phyloP scores from a whole-genome alignment of 2,329 filamentous ascomycete genomes.

The Beauveria sp. region DNA sequence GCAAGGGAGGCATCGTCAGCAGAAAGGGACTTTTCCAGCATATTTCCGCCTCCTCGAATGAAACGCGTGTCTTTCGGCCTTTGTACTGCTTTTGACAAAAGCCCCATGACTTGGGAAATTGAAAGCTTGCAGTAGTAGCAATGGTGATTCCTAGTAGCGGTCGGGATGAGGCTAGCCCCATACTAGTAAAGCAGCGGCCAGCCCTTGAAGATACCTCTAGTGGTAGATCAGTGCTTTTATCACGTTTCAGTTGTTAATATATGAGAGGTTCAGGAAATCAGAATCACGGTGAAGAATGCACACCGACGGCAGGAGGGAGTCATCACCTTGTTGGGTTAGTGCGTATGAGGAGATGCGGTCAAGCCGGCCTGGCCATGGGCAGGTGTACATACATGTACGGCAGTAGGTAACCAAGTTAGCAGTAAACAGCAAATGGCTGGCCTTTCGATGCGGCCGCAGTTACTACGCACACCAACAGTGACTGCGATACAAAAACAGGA shows the following conservation, averaged over 20 bases:
- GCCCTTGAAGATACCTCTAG: not conserved
- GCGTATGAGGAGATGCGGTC: slow-evolving; percentile 7
- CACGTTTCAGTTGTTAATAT: not conserved
- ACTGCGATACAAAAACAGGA: not conserved
- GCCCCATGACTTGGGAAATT: not conserved
- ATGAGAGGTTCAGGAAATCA: not conserved
- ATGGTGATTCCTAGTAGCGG: not conserved
- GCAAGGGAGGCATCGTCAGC: not conserved
- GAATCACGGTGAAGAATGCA: not conserved
- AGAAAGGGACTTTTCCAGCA: not conserved
- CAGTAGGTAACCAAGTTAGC: not conserved
- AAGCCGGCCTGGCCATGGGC: slow-evolving; percentile 3
- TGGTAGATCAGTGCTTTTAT: not conserved
- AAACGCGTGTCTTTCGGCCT: not conserved
- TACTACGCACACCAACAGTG: not conserved
- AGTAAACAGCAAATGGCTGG: not conserved
- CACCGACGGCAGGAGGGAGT: not conserved
- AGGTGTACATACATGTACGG: slow-evolving; percentile 4
- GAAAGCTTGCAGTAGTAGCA: slow-evolving; percentile 1
- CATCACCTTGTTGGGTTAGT: not conserved
- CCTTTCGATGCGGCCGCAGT: not conserved
- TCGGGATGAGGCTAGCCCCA: slow-evolving; percentile 7
- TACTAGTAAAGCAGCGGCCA: not conserved
- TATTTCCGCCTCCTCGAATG: not conserved
- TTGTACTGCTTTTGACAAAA: not conserved